Conservation (phyloP, 2,329 filamentous ascomycete genomes). For the Bipolaris victoriae region DNA sequence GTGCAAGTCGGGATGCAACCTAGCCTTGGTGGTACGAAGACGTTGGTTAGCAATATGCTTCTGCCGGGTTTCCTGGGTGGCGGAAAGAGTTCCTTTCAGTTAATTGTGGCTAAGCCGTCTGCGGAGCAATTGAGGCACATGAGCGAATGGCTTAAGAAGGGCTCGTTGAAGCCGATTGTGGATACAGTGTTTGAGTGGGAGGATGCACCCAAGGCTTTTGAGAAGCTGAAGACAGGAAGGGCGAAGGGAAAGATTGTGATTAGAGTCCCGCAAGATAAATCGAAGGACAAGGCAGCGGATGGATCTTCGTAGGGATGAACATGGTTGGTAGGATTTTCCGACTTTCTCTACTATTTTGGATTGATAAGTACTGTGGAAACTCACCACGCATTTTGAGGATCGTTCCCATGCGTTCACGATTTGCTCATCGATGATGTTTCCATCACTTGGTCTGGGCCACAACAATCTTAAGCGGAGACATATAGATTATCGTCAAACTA, state of each 20-base stretch:
- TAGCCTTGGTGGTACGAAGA: constrained; percentile 32
- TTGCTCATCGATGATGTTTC: neutral
- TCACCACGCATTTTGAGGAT: neutral
- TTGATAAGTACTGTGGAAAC: too few relatives aligned
- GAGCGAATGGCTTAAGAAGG: constrained; percentile 62
- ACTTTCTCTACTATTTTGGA: neutral
- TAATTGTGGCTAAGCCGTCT: constrained; percentile 49
- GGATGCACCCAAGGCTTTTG: constrained; percentile 63
- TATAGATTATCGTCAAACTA: neutral
- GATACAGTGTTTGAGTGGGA: constrained; percentile 64
- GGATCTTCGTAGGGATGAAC: neutral
- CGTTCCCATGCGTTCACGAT: too few relatives aligned
- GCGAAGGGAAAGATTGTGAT: constrained; percentile 66
- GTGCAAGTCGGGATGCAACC: constrained; percentile 38
- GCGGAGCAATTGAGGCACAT: constrained; percentile 58
- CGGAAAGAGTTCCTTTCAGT: constrained; percentile 54
- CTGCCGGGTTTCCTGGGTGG: constrained; percentile 59
- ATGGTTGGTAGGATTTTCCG: neutral
- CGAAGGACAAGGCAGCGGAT: constrained; percentile 21
- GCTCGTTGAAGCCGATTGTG: constrained; percentile 63
- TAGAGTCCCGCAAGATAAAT: constrained; percentile 34
- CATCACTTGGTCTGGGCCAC: too few relatives aligned
- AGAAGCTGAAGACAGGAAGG: constrained; percentile 62
- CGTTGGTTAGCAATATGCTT: constrained; percentile 48
- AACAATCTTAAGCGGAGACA: too few relatives aligned